A percentile compares a stretch with the other conserved stretches of the same genome.
phyloP scores from a whole-genome alignment of 129 eudicot genomes.

The Artemisia annua region DNA sequence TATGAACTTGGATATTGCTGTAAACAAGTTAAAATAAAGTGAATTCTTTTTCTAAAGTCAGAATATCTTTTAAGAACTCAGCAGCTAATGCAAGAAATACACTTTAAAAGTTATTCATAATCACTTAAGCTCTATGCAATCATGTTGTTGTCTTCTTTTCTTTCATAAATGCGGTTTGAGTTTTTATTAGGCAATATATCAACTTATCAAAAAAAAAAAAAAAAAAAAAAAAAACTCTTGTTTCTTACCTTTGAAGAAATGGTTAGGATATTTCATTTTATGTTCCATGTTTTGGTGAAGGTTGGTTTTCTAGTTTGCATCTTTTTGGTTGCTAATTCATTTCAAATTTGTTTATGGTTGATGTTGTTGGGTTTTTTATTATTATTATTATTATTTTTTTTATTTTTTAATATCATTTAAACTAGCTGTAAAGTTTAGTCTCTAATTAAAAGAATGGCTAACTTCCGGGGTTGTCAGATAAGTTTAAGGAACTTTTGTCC shows the following conservation, averaged over 20 bases:
- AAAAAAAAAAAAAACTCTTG: neutral
- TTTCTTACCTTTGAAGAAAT: slow-evolving; percentile 4
- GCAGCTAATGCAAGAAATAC: neutral
- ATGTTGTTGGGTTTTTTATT: no score
- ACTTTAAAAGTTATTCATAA: neutral
- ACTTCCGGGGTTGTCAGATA: neutral
- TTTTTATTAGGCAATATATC: neutral
- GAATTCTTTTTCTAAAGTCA: neutral
- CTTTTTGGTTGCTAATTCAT: neutral
- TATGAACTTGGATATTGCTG: slow-evolving; percentile 6
- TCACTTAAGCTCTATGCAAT: neutral
- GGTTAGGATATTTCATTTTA: neutral
- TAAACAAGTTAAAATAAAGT: neutral
- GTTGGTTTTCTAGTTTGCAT: neutral
- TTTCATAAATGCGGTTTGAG: neutral
- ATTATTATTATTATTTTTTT: no score
- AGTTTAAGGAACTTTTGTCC: slow-evolving; percentile 2
- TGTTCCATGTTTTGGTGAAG: neutral
- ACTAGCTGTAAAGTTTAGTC: neutral
- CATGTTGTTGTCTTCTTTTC: neutral
- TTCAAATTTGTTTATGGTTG: slow-evolving; percentile 2
- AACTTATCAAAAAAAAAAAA: neutral
- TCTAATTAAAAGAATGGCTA: neutral
- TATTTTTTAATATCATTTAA: no score
- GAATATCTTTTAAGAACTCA: neutral